phyloP scores from a whole-genome alignment of 2,329 filamentous ascomycete genomes.

The Dactylellina cionopaga region DNA sequence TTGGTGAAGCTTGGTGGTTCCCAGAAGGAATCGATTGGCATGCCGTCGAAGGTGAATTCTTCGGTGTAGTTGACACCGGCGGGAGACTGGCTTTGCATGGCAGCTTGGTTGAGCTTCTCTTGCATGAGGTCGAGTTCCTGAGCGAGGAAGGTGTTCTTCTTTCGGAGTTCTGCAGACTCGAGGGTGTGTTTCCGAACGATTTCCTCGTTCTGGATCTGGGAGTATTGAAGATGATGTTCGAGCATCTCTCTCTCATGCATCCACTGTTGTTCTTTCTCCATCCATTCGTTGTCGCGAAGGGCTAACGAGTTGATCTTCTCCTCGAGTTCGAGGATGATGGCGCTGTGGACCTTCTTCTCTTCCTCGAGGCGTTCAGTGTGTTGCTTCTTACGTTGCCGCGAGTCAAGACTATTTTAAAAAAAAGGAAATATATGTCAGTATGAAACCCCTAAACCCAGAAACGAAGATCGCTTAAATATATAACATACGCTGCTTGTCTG shows the following conservation, averaged over 20 bases:
- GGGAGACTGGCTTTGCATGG: slow-evolving; percentile 62
- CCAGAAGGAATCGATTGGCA: slow-evolving; percentile 84
- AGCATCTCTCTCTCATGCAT: slow-evolving; percentile 78
- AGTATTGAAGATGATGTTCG: slow-evolving; percentile 77
- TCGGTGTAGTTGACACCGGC: slow-evolving; percentile 68
- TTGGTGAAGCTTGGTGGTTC: slow-evolving; percentile 77
- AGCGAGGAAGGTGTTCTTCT: slow-evolving; percentile 85
- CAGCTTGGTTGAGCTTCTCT: slow-evolving; percentile 68
- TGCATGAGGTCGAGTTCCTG: slow-evolving; percentile 72
- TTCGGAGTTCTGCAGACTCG: slow-evolving; percentile 89
- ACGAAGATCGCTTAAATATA: slow-evolving; percentile 55
- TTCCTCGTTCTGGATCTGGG: slow-evolving; percentile 89
- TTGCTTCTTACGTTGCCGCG: slow-evolving; percentile 95
- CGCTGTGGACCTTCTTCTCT: slow-evolving; percentile 91
- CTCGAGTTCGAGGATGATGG: slow-evolving; percentile 79
- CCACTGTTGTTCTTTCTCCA: slow-evolving; percentile 71
- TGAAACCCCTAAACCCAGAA: slow-evolving; percentile 30
- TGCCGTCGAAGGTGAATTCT: slow-evolving; percentile 84
- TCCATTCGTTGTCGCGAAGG: slow-evolving; percentile 66
- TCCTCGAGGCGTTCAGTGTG: slow-evolving; percentile 96
- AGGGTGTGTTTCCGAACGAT: slow-evolving; percentile 87
- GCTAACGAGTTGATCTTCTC: slow-evolving; percentile 77
- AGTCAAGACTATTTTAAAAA: slow-evolving; percentile 85
- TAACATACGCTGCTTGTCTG: slow-evolving; percentile 88
- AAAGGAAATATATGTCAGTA: slow-evolving; percentile 42